Percentiles rank a stretch among this genome's conserved stretches.
Conservation (phyloP, 306 rosid genomes). For the Morella rubra region DNA sequence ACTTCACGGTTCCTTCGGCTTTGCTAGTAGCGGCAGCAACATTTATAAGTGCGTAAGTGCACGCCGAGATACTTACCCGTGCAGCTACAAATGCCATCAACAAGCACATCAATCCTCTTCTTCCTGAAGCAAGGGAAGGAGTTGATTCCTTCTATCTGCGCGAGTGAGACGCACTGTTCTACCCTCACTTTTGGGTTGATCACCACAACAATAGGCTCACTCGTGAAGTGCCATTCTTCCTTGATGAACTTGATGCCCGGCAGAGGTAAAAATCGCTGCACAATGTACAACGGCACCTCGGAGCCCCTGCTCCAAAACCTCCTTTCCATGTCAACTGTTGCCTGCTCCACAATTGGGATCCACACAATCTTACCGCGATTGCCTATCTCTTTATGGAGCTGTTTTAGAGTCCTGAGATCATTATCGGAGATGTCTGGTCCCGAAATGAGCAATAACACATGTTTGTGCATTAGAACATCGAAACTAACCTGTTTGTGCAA, state of each 20-base stretch:
- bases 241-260: slow-evolving; percentile 35
- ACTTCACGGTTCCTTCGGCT: too few relatives aligned
- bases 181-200: slow-evolving; percentile 29
- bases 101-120: not conserved
- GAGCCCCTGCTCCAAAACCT: slow-evolving; percentile 11
- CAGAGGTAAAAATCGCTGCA: slow-evolving; percentile 14
- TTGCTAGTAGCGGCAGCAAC: not conserved
- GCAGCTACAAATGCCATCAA: not conserved
- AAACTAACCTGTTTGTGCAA: slow-evolving; percentile 10
- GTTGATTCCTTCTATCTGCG: slow-evolving; percentile 19
- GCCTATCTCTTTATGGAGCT: slow-evolving; percentile 23
- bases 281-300: slow-evolving; percentile 35
- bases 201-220: slow-evolving; percentile 38
- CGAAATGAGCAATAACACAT: slow-evolving; percentile 20
- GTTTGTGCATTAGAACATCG: slow-evolving; percentile 5
- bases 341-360: slow-evolving; percentile 39
- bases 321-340: slow-evolving; percentile 2
- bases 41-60: not conserved
- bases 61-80: not conserved
- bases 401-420: slow-evolving; percentile 24
- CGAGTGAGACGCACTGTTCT: slow-evolving; percentile 27
- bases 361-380: slow-evolving; percentile 38
- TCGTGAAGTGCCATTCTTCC: slow-evolving; percentile 38
- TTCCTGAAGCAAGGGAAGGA: slow-evolving; percentile 26
- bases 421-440: slow-evolving; percentile 27